Conservation (phyloP, 1,284 basidiomycete genomes). For the Stygiomarasmius scandens region DNA sequence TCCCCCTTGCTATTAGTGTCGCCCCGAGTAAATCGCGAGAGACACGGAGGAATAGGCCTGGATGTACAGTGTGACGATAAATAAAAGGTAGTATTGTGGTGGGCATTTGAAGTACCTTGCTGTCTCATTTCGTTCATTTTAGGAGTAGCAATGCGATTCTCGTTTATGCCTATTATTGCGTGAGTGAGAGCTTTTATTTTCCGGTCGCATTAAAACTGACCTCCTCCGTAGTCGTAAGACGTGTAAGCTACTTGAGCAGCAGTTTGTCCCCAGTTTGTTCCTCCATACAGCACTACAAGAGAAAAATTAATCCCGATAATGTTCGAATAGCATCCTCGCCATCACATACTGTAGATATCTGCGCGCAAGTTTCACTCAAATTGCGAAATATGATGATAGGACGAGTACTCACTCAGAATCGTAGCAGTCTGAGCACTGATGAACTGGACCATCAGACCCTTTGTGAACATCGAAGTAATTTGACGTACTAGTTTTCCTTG, state of each 20-base stretch:
- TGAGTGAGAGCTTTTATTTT: too few relatives aligned
- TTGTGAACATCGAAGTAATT: neutral
- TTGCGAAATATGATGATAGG: too few relatives aligned
- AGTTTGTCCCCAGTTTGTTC: slow-evolving; percentile 55
- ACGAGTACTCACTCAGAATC: slow-evolving; percentile 49
- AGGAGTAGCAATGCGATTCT: slow-evolving; percentile 47
- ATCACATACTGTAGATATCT: slow-evolving; percentile 46
- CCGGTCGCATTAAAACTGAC: too few relatives aligned
- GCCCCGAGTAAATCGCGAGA: slow-evolving; percentile 47
- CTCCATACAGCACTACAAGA: slow-evolving; percentile 48
- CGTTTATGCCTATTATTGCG: slow-evolving; percentile 44
- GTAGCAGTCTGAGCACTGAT: slow-evolving; percentile 51
- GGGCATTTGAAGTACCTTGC: slow-evolving; percentile 38
- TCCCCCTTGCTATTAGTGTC: slow-evolving; percentile 45
- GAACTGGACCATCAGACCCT: neutral
- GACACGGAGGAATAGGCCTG: slow-evolving; percentile 51
- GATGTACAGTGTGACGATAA: slow-evolving; percentile 1
- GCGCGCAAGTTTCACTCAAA: neutral
- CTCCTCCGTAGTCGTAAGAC: slow-evolving; percentile 48
- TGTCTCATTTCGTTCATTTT: slow-evolving; percentile 62
- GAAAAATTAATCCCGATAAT: neutral
- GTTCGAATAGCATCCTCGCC: too few relatives aligned
- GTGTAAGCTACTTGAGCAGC: slow-evolving; percentile 47
- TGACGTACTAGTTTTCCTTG: slow-evolving; percentile 50
- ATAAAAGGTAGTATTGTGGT: neutral